Percentiles rank a stretch among this genome's conserved stretches.
Evolutionary conservation across 257 asterid genomes (phyloP).

Genomic region (Jacaranda mimosifolia): DNA sequence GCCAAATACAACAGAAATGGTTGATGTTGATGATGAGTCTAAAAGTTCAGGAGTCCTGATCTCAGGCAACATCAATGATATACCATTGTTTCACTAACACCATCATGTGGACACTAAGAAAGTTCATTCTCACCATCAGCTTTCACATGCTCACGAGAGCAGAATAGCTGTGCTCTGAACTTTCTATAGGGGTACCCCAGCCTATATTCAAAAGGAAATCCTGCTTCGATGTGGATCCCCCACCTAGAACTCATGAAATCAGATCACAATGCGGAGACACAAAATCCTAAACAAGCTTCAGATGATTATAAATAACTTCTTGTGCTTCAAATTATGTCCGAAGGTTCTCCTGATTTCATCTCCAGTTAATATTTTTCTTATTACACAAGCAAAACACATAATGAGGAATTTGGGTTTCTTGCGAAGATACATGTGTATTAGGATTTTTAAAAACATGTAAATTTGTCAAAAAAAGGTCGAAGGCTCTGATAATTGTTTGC

Average conservation of each 20-base stretch:
- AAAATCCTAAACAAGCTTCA: slow-evolving; percentile 10
- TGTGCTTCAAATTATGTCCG: not conserved
- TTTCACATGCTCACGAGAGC: not conserved
- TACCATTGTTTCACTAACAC: not conserved
- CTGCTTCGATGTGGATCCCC: not conserved
- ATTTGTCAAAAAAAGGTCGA: not conserved
- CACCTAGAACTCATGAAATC: not conserved
- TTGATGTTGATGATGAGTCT: not conserved
- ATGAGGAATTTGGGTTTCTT: not conserved
- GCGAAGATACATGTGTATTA: not conserved
- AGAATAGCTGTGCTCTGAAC: not conserved
- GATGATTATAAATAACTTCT: not conserved
- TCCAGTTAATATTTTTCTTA: not conserved
- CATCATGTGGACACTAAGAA: not conserved
- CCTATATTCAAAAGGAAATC: not conserved
- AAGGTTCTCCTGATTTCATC: not conserved
- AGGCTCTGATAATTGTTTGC: not conserved
- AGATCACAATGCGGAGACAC: not conserved
- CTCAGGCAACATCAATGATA: not conserved
- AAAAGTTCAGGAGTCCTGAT: not conserved
- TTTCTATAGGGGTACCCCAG: not conserved
- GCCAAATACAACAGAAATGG: not conserved
- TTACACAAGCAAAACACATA: not conserved
- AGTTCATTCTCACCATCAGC: not conserved
- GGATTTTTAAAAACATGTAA: not conserved